phyloP scores from a whole-genome alignment of 2,329 filamentous ascomycete species.

The Xylaria sp. region DNA sequence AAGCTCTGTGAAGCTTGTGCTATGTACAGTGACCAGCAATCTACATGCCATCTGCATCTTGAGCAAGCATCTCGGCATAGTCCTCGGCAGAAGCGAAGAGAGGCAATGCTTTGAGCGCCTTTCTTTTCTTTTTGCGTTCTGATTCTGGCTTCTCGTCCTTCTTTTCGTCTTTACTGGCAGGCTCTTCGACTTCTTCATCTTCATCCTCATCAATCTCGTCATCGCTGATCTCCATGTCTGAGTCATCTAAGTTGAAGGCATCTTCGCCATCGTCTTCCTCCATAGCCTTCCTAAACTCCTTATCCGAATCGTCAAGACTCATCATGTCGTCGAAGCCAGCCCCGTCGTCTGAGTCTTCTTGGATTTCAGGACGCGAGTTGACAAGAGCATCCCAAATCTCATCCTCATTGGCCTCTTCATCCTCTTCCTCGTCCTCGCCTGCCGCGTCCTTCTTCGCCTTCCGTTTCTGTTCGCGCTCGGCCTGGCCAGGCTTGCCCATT shows the following conservation, averaged over 20 bases:
- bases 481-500: slow-evolving; percentile 70
- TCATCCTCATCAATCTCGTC: slow-evolving; percentile 56
- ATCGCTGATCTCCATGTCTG: slow-evolving; percentile 54
- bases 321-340: slow-evolving; percentile 58
- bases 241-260: slow-evolving; percentile 47
- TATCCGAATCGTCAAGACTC: slow-evolving; percentile 58
- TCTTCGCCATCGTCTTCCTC: slow-evolving; percentile 56
- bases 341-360: slow-evolving; percentile 67
- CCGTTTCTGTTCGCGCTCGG: slow-evolving; percentile 63
- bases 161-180: slow-evolving; percentile 55
- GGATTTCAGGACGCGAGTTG: slow-evolving; percentile 80
- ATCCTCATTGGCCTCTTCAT: slow-evolving; percentile 74
- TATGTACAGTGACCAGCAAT: slow-evolving; percentile 18
- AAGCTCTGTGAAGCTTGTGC: slow-evolving; percentile 11
- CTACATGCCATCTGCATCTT: slow-evolving; percentile 68
- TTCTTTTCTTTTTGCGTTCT: slow-evolving; percentile 71
- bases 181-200: slow-evolving; percentile 54
- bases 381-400: slow-evolving; percentile 95
- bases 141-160: slow-evolving; percentile 53
- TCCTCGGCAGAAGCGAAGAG: slow-evolving; percentile 95
- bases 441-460: slow-evolving; percentile 49
- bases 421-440: slow-evolving; percentile 54
- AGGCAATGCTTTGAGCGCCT: slow-evolving; percentile 87
- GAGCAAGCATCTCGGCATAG: slow-evolving; percentile 85
- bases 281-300: slow-evolving; percentile 51